Percentiles rank a stretch among this genome's conserved stretches.
These are phyloP conservation scores for Eutrema japonicum DNA, from an alignment of 345 rosid species.

Conservation along the genomic window DNA sequence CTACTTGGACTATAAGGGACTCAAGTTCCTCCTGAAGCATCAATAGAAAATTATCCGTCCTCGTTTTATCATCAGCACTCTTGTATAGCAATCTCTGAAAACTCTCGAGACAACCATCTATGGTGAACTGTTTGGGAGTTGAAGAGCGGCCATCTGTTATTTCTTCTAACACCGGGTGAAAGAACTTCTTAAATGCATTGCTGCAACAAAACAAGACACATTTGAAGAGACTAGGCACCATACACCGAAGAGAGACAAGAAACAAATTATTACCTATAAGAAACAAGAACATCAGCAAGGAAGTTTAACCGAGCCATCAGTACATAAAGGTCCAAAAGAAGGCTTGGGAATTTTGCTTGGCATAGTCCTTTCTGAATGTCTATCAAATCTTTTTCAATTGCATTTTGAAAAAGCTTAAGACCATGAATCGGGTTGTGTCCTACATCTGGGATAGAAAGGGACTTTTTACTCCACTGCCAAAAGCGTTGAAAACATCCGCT, in stretches of 20 bases:
- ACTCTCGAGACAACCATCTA: constrained; percentile 48
- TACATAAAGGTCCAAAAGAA: constrained; percentile 43
- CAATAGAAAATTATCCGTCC: constrained; percentile 45
- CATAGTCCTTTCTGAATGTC: constrained; percentile 53
- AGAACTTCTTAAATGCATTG: constrained; percentile 62
- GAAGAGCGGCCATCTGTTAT: constrained; percentile 38
- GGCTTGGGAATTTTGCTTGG: constrained; percentile 47
- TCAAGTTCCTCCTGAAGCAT: constrained; percentile 56
- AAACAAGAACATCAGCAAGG: constrained; percentile 64
- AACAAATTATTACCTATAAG: constrained; percentile 59
- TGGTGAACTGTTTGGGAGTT: constrained; percentile 39
- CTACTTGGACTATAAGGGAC: constrained; percentile 47
- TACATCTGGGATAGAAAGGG: constrained; percentile 24
- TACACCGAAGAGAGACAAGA: not conserved
- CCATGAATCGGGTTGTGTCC: constrained; percentile 48
- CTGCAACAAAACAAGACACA: constrained; percentile 42
- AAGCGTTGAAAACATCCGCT: constrained; percentile 44
- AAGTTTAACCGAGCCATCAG: constrained; percentile 58
- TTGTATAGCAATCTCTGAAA: constrained; percentile 54
- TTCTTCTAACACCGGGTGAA: constrained; percentile 53
- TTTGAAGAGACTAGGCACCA: too few species aligned
- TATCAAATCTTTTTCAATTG: constrained; percentile 63
- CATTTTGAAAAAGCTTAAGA: constrained; percentile 60
- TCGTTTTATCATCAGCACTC: constrained; percentile 34
- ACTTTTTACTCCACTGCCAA: constrained; percentile 40